phyloP scores from a whole-genome alignment of 83 land plant genomes.

The Picea abies region DNA sequence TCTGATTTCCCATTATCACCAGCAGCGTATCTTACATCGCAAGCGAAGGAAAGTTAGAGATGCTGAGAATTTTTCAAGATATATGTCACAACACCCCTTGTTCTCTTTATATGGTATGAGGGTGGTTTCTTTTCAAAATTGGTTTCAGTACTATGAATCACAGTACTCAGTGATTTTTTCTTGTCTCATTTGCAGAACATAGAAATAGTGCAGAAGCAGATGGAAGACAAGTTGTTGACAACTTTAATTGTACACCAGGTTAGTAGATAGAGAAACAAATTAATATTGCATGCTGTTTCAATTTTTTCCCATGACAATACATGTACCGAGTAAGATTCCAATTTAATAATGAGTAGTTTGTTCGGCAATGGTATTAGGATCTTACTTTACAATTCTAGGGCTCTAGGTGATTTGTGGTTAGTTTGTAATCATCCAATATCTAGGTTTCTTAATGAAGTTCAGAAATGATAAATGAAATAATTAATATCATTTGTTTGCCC shows the following conservation, averaged over 20 bases:
- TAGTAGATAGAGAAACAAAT: background rate
- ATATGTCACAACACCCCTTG: constrained; percentile 51
- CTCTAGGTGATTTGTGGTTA: background rate
- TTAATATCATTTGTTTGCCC: background rate
- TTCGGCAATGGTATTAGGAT: background rate
- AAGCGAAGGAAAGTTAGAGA: constrained; percentile 34
- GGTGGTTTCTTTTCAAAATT: background rate
- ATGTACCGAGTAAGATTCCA: background rate
- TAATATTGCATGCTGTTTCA: background rate
- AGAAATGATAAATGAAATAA: background rate
- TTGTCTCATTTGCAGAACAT: constrained; percentile 20
- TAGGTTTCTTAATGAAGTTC: background rate
- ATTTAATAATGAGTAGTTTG: background rate
- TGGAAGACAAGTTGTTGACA: background rate
- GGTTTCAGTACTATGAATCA: background rate
- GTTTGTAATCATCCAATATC: too few species aligned
- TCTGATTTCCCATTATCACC: constrained; percentile 1
- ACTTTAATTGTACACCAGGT: background rate
- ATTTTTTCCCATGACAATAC: background rate
- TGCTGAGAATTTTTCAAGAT: constrained; percentile 20
- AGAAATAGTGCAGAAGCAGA: constrained; percentile 16
- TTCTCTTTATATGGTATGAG: constrained; percentile 54
- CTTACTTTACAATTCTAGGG: background rate
- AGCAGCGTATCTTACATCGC: constrained; percentile 23
- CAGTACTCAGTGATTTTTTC: background rate